These are phyloP conservation scores for Arthrobotrys conoides DNA, from an alignment of 2,329 filamentous ascomycete genomes.

Conservation along the genomic window DNA sequence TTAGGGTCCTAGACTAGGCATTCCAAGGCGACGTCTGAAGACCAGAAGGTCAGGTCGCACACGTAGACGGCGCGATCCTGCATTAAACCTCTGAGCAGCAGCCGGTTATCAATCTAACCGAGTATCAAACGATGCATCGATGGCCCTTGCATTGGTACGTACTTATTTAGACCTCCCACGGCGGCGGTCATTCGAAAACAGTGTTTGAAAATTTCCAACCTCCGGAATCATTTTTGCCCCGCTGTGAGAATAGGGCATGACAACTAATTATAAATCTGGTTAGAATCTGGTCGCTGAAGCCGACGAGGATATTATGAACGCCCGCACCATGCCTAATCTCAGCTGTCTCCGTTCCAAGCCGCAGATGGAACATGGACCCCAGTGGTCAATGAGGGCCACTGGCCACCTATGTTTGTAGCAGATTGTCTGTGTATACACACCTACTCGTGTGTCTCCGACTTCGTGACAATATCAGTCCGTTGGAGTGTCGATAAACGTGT, in stretches of 20 bases:
- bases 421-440: neutral
- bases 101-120: conserved; percentile 13
- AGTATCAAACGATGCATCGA: neutral
- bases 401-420: conserved; percentile 4
- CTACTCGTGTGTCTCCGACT: neutral
- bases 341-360: conserved; percentile 16
- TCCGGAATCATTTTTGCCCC: neutral
- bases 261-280: neutral
- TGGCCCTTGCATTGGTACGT: neutral
- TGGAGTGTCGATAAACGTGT: neutral
- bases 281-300: conserved; percentile 1
- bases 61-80: conserved; percentile 25
- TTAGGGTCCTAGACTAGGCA: conserved; percentile 17
- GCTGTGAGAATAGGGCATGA: neutral
- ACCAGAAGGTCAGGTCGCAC: neutral
- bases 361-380: neutral
- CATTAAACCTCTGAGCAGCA: conserved; percentile 2
- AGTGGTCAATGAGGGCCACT: no score
- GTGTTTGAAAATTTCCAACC: neutral
- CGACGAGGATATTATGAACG: neutral
- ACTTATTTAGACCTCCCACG: neutral
- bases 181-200: neutral
- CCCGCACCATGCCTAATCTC: conserved; percentile 3
- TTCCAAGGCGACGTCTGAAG: conserved; percentile 31
- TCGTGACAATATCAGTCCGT: neutral